Conservation (phyloP, 805 yeast species). For the Vanderwaltozyma polyspora region DNA sequence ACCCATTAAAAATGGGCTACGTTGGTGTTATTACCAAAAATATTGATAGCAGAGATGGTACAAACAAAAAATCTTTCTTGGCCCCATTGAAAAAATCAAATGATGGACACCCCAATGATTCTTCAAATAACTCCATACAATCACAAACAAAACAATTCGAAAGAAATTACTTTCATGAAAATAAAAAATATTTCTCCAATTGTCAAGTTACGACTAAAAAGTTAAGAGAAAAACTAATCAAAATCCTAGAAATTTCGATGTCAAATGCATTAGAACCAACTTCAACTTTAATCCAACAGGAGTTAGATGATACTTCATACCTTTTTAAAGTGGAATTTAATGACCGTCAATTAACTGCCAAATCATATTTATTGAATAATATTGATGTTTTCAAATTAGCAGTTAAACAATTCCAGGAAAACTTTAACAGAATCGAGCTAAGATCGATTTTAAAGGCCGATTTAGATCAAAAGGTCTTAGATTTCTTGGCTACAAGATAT, state of each 20-base stretch:
- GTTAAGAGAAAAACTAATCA: slow-evolving; percentile 71
- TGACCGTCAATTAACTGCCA: slow-evolving; percentile 88
- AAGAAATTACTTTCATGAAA: slow-evolving; percentile 47
- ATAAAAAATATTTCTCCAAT: slow-evolving; percentile 47
- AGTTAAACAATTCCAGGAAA: slow-evolving; percentile 74
- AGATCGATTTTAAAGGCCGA: slow-evolving; percentile 68
- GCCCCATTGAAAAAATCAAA: slow-evolving; percentile 26
- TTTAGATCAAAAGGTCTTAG: slow-evolving; percentile 80
- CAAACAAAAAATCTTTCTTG: background rate
- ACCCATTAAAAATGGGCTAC: slow-evolving; percentile 92
- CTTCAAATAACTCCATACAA: slow-evolving; percentile 25
- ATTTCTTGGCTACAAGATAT: slow-evolving; percentile 77
- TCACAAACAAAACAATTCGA: slow-evolving; percentile 53
- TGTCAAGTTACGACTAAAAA: slow-evolving; percentile 67
- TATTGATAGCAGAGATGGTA: slow-evolving; percentile 32
- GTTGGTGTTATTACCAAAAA: slow-evolving; percentile 93
- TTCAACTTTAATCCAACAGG: slow-evolving; percentile 72
- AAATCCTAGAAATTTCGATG: slow-evolving; percentile 84
- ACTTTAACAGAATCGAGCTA: slow-evolving; percentile 74
- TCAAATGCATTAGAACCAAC: slow-evolving; percentile 82
- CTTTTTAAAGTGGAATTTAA: slow-evolving; percentile 93
- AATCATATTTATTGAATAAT: slow-evolving; percentile 85
- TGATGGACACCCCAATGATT: slow-evolving; percentile 36
- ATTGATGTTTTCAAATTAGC: slow-evolving; percentile 77
- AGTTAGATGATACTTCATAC: slow-evolving; percentile 85